Evolutionary conservation across 306 rosid species (phyloP).

Genomic region (Begonia peltatifolia): DNA sequence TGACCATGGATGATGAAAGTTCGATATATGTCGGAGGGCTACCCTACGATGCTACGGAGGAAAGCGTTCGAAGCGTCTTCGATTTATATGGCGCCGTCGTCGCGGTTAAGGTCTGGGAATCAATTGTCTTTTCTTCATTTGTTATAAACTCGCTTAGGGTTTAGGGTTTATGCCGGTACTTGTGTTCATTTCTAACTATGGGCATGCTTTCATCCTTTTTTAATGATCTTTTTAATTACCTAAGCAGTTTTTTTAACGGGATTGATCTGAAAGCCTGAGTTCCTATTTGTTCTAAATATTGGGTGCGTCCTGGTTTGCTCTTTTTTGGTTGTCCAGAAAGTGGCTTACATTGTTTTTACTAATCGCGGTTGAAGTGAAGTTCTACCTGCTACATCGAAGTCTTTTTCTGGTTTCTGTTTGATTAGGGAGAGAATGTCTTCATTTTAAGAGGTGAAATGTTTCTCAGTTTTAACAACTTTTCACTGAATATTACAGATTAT

Average conservation of each 20-base stretch:
- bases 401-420: too few relatives aligned
- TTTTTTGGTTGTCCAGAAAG: neutral
- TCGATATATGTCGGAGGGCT: slow-evolving; percentile 82
- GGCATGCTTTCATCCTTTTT: too few relatives aligned
- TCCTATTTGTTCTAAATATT: too few relatives aligned
- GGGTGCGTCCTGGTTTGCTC: neutral
- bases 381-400: too few relatives aligned
- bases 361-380: neutral
- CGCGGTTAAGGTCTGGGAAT: slow-evolving; percentile 57
- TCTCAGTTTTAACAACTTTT: neutral
- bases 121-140: neutral
- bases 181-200: neutral
- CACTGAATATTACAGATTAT: slow-evolving; percentile 43
- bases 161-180: neutral
- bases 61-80: slow-evolving; percentile 47
- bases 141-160: slow-evolving; percentile 1
- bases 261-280: too few relatives aligned
- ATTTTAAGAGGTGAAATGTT: too few relatives aligned
- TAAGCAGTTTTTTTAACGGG: too few relatives aligned
- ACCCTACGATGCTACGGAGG: slow-evolving; percentile 68
- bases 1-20: slow-evolving; percentile 86
- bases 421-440: too few relatives aligned
- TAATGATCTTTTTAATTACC: too few relatives aligned
- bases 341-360: neutral
- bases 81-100: slow-evolving; percentile 67